Base-by-base conservation (phyloP, 768 basidiomycete genomes). In the Coprinopsis marcescibilis region DNA sequence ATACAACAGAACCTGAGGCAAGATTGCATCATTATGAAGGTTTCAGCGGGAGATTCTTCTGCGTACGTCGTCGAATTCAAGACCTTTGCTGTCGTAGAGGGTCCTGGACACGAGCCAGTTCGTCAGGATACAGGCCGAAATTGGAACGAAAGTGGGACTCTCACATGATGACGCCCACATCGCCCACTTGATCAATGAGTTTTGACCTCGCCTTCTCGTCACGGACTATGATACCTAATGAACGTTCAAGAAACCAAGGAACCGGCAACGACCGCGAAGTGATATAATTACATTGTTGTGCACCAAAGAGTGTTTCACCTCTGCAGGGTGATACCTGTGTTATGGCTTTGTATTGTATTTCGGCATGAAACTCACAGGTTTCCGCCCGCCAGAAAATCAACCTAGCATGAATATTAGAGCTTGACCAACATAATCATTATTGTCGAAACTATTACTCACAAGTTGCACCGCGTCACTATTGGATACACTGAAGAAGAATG, bases 151-250 rank as follows among this genome's bases (percentile, higher is more conserved):
- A 14, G 17, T 32, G 14, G 12, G 25, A 3, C 2, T 58, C 76
- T 32, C 52, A 81, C 83, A 85, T 68, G 21, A 84, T 76, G 5
- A 80, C 45, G 7, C 80, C 81, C 4, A 80, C 70, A 20, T 79
- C 64, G 1, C 83, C 83, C 0, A 85, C 70, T 55, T 77, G 68
- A 25, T 65, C 54, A 33, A 69, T 67, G 5, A 87, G 58, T 39
- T 64, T 66, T 4, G 76, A 57, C 21, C 68, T 59, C 1, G 82
- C 78, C 2, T 57, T 59, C 0, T 82, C 72, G 46, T 85, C 67
- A 3, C 85, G 80, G 3, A 87, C 85, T 6, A 87, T 65, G 24
- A 87, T 83, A 51, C 81, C 85, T 86, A 45, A 36, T 25, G 25
- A 19, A 21, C n/a, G 10, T 19, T 4, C 32, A 12, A 33, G n/a